These are phyloP conservation scores for Cyanidium caldarium DNA, from an alignment of 23 red algal genomes.

Conservation along the genomic window DNA sequence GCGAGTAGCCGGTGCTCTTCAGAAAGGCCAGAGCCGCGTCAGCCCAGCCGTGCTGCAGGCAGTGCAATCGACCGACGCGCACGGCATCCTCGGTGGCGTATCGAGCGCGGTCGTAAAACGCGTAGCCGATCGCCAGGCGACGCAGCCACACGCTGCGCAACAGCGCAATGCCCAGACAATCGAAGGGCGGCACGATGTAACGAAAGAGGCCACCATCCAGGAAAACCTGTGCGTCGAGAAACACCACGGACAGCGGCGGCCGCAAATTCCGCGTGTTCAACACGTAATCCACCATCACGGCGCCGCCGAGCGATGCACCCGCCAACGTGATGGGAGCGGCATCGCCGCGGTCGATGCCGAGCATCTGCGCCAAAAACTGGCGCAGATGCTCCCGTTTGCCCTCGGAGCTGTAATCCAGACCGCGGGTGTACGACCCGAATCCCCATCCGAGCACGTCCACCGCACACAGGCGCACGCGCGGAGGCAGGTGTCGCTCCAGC, in stretches of 20 bases:
- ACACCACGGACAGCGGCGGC: slow-evolving; percentile 14
- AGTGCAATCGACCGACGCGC: slow-evolving; percentile 51
- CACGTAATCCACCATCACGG: slow-evolving; percentile 38
- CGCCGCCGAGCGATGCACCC: slow-evolving; percentile 54
- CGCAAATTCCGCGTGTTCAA: not conserved
- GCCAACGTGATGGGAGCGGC: slow-evolving; percentile 21
- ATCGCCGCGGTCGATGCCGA: not conserved
- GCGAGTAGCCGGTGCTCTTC: slow-evolving; percentile 31
- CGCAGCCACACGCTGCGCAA: slow-evolving; percentile 40
- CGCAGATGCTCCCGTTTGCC: slow-evolving; percentile 36
- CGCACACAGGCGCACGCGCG: not conserved
- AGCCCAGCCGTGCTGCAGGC: slow-evolving; percentile 31
- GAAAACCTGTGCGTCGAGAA: slow-evolving; percentile 55
- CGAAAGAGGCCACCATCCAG: slow-evolving; percentile 30
- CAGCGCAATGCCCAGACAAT: slow-evolving; percentile 26
- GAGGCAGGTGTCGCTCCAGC: not conserved
- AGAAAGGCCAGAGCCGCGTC: slow-evolving; percentile 48
- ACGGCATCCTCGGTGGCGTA: slow-evolving; percentile 34
- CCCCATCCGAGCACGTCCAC: slow-evolving; percentile 58
- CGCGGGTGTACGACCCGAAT: slow-evolving; percentile 24
- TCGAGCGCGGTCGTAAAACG: slow-evolving; percentile 12
- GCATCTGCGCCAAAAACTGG: slow-evolving; percentile 21
- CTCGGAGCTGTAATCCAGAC: slow-evolving; percentile 12
- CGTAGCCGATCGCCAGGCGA: slow-evolving; percentile 13
- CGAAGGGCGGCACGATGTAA: slow-evolving; percentile 6